Evolutionary conservation across 2,329 filamentous ascomycete genomes (phyloP), one percentile per base, ranked within the genome.

Genomic region (Pseudocercospora pini-densiflorae): DNA sequence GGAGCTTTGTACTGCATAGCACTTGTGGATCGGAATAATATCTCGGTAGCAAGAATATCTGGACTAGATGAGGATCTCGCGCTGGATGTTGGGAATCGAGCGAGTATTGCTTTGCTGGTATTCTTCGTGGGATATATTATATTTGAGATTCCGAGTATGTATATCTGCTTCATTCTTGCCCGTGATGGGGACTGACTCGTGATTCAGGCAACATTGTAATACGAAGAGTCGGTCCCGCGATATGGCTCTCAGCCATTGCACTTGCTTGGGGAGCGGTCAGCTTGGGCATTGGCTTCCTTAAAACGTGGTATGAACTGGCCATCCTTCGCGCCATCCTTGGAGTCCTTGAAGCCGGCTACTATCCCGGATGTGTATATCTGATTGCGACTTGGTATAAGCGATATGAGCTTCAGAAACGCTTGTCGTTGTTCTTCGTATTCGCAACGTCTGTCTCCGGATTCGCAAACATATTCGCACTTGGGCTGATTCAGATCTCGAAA

Each of bases 21-120:
- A 5, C 83, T 83, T 65, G 74, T 84, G 5, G 82, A 83, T 66
- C 77, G 82, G 16, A 79, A 73, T 24, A 67, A 67, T 24, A 61
- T 67, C 12, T 63, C 61, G 12, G 62, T 64, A 6, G 65, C 65
- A 14, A 40, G 65, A 19, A 62, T 67, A 14, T 63, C 61, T 7
- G 65, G 65, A n/a, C 24, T 63, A 2, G 62, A 64, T 33, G 59
- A 67, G 10, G 65, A 67, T 31, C 58, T 67, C 24, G 57, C 27
- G 0, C 23, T 67, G 5, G 21, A 60, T 21, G 31, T 64, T 43
- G 61, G 65, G 2, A 40, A 53, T 43, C 49, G 65, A 5, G 62
- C 62, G 19, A 61, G 54, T 23, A 23, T 64, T 19, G 65, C 58
- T 14, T n/a, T 63, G 47, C 27, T 67, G 9, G 61, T 67, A 8